These are phyloP conservation scores for Candida bentonensis DNA, from an alignment of 805 yeast species.

Conservation along the genomic window DNA sequence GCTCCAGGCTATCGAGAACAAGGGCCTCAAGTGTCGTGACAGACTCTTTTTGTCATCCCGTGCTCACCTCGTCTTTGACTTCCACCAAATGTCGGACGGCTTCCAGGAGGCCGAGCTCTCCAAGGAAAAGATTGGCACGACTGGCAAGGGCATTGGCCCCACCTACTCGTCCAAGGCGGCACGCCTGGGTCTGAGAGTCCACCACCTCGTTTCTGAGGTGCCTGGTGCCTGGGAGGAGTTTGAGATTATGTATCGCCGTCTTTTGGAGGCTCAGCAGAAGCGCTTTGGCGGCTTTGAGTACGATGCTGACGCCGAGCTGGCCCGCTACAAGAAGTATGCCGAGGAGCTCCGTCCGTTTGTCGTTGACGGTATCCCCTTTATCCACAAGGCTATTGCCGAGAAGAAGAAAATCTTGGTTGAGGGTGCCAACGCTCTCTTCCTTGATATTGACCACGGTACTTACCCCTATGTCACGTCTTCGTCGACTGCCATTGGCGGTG, in stretches of 20 bases:
- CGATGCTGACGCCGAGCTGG: slow-evolving; percentile 69
- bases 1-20: slow-evolving; percentile 61
- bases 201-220: slow-evolving; percentile 81
- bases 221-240: slow-evolving; percentile 92
- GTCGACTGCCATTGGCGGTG: slow-evolving; percentile 95
- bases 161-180: slow-evolving; percentile 94
- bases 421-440: slow-evolving; percentile 97
- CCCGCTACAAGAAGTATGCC: slow-evolving; percentile 58
- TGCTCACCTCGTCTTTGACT: slow-evolving; percentile 93
- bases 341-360: slow-evolving; percentile 77
- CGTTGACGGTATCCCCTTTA: slow-evolving; percentile 74
- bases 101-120: slow-evolving; percentile 86
- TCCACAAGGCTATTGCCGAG: slow-evolving; percentile 55
- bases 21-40: slow-evolving; percentile 61
- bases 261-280: slow-evolving; percentile 66
- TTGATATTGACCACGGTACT: slow-evolving; percentile 95
- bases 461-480: slow-evolving; percentile 96
- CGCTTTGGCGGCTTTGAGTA: slow-evolving; percentile 91
- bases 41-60: slow-evolving; percentile 82
- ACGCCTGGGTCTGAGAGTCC: slow-evolving; percentile 92
- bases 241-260: slow-evolving; percentile 58
- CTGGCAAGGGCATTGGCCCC: slow-evolving; percentile 99
- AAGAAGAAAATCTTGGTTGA: slow-evolving; percentile 86
- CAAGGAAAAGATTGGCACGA: slow-evolving; percentile 87
- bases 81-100: slow-evolving; percentile 95